Evolutionary conservation across 2,329 filamentous ascomycete species (phyloP).

Genomic region (Hyphodiscus sp.): DNA sequence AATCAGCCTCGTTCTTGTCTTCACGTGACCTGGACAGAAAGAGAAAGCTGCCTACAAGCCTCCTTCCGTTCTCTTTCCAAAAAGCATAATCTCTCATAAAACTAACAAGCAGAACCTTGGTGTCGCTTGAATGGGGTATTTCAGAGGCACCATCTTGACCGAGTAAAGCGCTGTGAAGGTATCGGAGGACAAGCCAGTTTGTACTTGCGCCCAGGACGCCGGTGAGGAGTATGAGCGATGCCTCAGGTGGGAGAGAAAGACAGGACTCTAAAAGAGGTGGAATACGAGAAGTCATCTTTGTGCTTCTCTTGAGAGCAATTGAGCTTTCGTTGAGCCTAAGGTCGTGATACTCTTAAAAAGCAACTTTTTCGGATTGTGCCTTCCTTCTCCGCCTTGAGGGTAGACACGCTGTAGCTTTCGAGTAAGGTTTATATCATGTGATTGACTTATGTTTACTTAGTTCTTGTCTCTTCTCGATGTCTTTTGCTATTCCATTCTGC

Average conservation of each 20-base stretch:
- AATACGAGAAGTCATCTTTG: constrained; percentile 25
- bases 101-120: constrained; percentile 68
- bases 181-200: constrained; percentile 59
- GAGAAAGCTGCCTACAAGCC: constrained; percentile 46
- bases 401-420: neutral
- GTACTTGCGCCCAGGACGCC: constrained; percentile 57
- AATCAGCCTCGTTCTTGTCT: constrained; percentile 1
- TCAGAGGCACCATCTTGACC: constrained; percentile 27
- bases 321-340: neutral
- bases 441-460: neutral
- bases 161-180: constrained; percentile 33
- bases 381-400: neutral
- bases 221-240: constrained; percentile 60
- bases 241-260: constrained; percentile 49
- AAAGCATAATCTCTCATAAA: constrained; percentile 74
- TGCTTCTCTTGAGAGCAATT: neutral
- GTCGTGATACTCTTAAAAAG: no score
- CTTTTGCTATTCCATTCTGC: no score
- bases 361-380: neutral
- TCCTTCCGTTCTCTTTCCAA: constrained; percentile 66
- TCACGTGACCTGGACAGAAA: neutral
- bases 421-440: neutral
- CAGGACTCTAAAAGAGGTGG: constrained; percentile 61
- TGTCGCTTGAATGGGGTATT: constrained; percentile 26
- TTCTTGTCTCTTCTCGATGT: neutral